Conservation (phyloP, 2,329 filamentous ascomycete genomes). For the Epichloe sibirici region DNA sequence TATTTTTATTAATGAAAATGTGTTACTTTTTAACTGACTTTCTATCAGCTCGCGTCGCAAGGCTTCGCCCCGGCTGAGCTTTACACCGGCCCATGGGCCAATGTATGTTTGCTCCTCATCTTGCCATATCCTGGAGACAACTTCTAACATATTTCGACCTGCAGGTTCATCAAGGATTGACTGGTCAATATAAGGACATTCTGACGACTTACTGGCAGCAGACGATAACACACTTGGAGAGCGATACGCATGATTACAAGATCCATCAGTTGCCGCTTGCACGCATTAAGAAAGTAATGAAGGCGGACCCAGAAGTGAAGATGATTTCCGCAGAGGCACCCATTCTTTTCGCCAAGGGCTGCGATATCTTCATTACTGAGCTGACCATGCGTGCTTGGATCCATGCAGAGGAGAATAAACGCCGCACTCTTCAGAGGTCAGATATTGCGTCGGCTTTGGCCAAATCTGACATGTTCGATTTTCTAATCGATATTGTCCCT, state of each 20-base stretch:
- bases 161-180: conserved; percentile 89
- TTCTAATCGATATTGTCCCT: conserved; percentile 96
- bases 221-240: conserved; percentile 89
- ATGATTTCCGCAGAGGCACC: conserved; percentile 99
- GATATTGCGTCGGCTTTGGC: conserved; percentile 92
- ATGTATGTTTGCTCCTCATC: conserved; percentile 45
- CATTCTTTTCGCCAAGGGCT: conserved; percentile 95
- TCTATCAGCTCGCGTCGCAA: conserved; percentile 61
- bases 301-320: conserved; percentile 96
- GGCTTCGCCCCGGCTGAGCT: conserved; percentile 87
- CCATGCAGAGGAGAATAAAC: conserved; percentile 97
- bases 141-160: neutral
- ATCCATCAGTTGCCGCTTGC: conserved; percentile 91
- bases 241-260: conserved; percentile 95
- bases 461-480: conserved; percentile 99
- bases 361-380: conserved; percentile 98
- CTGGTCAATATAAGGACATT: conserved; percentile 89
- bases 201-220: conserved; percentile 99
- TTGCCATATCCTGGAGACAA: neutral
- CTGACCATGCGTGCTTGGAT: conserved; percentile 99
- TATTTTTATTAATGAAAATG: neutral
- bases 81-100: conserved; percentile 90
- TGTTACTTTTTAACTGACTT: conserved; percentile 13
- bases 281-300: conserved; percentile 99
- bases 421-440: conserved; percentile 84